phyloP scores from a whole-genome alignment of 768 basidiomycete species.

The Boletellus sp. region DNA sequence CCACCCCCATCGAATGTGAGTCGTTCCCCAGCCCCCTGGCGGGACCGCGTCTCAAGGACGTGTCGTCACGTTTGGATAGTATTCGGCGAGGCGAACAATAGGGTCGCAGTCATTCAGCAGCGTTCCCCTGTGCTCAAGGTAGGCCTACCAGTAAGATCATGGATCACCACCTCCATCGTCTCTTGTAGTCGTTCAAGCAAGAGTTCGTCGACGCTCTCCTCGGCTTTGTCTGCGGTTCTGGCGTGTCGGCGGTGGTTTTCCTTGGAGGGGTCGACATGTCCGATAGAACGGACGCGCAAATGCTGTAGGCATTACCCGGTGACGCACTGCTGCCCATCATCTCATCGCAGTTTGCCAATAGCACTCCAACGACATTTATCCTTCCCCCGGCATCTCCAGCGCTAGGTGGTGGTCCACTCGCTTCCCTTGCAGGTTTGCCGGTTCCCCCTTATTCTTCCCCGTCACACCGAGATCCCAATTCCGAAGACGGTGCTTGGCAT shows the following conservation, averaged over 20 bases:
- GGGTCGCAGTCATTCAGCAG: conserved; percentile 70
- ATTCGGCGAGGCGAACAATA: conserved; percentile 49
- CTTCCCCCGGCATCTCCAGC: conserved; percentile 41
- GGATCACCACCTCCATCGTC: conserved; percentile 1
- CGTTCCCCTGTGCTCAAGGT: conserved; percentile 79
- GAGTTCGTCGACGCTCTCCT: conserved; percentile 58
- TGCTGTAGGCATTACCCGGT: conserved; percentile 50
- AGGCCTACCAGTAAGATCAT: conserved; percentile 7
- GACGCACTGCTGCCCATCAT: conserved; percentile 1
- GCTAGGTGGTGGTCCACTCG: conserved; percentile 43
- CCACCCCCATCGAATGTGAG: conserved; percentile 75
- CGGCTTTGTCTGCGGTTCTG: conserved; percentile 50
- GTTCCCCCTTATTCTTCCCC: conserved; percentile 56
- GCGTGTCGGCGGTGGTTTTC: conserved; percentile 54
- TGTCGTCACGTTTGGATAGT: conserved; percentile 42
- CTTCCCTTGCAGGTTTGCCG: conserved; percentile 42
- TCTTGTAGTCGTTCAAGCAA: conserved; percentile 57
- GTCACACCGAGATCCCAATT: conserved; percentile 33
- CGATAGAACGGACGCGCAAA: conserved; percentile 72
- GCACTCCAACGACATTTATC: conserved; percentile 65
- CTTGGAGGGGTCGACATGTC: conserved; percentile 74
- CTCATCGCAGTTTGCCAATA: conserved; percentile 25
- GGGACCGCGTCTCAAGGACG: not conserved
- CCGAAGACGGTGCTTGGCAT: conserved; percentile 25
- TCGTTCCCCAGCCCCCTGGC: not conserved